Percentiles rank a stretch among this genome's conserved stretches.
Conservation (phyloP, 129 eudicot genomes). For the Helianthus annuus region DNA sequence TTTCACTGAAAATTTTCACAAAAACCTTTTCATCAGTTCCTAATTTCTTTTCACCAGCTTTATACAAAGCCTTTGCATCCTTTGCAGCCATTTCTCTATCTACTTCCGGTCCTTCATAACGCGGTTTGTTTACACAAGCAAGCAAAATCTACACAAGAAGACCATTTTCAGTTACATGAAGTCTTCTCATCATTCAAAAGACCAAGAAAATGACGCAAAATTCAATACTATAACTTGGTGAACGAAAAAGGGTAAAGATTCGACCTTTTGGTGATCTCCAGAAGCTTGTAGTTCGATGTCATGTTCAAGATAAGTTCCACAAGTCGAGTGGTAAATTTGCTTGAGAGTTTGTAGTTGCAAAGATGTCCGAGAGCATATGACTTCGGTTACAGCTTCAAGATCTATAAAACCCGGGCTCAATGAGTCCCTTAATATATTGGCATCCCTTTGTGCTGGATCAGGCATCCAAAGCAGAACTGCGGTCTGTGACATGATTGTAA, state of each 20-base stretch:
- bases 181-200: no score
- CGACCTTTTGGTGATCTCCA: constrained; percentile 59
- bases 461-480: constrained; percentile 68
- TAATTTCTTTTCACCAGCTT: constrained; percentile 62
- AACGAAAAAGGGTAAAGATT: background rate
- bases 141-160: constrained; percentile 54
- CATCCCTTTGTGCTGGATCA: constrained; percentile 58
- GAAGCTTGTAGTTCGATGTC: constrained; percentile 42
- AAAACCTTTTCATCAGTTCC: constrained; percentile 56
- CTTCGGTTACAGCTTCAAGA: constrained; percentile 48
- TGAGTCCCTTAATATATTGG: constrained; percentile 37
- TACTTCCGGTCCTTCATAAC: constrained; percentile 55
- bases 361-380: constrained; percentile 51
- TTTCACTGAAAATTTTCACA: constrained; percentile 44
- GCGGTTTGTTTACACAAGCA: constrained; percentile 44
- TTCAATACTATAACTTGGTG: background rate
- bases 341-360: constrained; percentile 42
- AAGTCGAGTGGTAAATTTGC: constrained; percentile 47
- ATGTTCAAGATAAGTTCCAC: constrained; percentile 41
- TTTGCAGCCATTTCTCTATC: constrained; percentile 46
- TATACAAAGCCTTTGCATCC: constrained; percentile 61
- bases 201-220: no score
- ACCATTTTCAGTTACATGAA: background rate
- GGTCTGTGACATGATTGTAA: constrained; percentile 23
- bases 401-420: constrained; percentile 25